A percentile compares a stretch with the other conserved stretches of the same genome.
phyloP scores from a whole-genome alignment of 495 filamentous ascomycete species.

The Hyaloscypha hepaticicola region DNA sequence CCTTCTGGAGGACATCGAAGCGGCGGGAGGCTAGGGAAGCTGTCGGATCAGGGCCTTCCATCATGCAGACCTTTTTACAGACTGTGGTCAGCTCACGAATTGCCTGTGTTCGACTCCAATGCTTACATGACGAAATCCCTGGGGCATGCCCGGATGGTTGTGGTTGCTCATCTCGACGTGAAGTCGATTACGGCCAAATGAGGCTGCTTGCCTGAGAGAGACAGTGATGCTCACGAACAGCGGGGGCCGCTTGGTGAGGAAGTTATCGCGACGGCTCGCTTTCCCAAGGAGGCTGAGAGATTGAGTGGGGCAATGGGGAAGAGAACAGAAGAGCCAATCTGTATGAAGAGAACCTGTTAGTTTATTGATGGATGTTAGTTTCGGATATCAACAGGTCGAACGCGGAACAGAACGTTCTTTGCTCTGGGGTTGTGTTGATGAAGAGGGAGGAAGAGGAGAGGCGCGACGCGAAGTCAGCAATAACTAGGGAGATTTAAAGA shows the following conservation, averaged over 20 bases:
- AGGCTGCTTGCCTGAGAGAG: not conserved
- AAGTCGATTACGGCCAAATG: not conserved
- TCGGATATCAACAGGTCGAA: not conserved
- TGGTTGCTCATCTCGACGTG: not conserved
- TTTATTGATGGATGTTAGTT: not conserved
- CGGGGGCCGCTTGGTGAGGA: not conserved
- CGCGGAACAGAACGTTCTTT: not conserved
- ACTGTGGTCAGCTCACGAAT: not conserved
- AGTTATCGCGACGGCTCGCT: not conserved
- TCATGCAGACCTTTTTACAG: slow-evolving; percentile 14
- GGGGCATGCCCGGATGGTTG: not conserved
- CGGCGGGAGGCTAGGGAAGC: not conserved
- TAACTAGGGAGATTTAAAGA: not conserved
- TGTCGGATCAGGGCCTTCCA: slow-evolving; percentile 13
- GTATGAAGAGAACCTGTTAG: not conserved
- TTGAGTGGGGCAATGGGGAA: not conserved
- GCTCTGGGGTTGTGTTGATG: not conserved
- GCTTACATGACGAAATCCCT: slow-evolving; percentile 10
- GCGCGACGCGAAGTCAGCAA: not conserved
- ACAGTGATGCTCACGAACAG: not conserved
- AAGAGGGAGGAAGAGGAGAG: not conserved
- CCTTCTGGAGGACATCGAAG: slow-evolving; percentile 6
- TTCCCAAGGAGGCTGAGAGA: not conserved
- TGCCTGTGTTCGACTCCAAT: not conserved
- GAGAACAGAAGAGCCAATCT: not conserved